These are phyloP conservation scores for Cystobasidiaceae sp. DNA, from an alignment of 1,284 basidiomycete species.

Conservation along the genomic window DNA sequence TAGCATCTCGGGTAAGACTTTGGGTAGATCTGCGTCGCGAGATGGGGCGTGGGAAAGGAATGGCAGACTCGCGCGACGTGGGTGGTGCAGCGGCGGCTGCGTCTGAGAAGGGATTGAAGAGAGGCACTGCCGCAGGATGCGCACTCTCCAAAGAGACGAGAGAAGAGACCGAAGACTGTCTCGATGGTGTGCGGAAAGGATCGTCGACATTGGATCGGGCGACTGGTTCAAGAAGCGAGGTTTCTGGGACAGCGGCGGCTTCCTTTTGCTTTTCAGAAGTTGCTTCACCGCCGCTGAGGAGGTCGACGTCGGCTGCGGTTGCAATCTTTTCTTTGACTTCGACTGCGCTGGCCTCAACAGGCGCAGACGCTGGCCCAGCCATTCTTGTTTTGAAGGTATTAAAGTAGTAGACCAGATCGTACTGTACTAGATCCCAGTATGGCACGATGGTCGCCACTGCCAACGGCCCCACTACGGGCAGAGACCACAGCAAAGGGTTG, in stretches of 20 bases:
- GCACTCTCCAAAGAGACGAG: no score
- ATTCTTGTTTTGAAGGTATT: not conserved
- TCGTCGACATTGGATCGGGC: no score
- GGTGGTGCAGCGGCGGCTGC: not conserved
- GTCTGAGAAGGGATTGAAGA: not conserved
- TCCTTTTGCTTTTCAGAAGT: no score
- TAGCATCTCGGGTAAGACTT: not conserved
- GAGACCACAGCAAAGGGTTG: not conserved
- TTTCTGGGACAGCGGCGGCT: no score
- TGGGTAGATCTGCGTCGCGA: not conserved
- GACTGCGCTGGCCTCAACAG: no score
- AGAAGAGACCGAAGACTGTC: no score
- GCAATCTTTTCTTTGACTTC: no score
- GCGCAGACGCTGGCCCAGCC: not conserved
- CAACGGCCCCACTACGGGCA: not conserved
- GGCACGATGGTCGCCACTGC: not conserved
- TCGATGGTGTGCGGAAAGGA: no score
- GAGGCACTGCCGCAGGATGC: not conserved
- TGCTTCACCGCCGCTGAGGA: no score
- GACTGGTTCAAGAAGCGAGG: no score
- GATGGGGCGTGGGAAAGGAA: not conserved
- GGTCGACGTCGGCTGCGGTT: no score
- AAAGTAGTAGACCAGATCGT: not conserved
- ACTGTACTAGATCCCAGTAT: constrained; percentile 6
- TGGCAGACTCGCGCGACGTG: not conserved